Conservation (phyloP, 2,329 filamentous ascomycete genomes). For the Ilyonectria robusta region DNA sequence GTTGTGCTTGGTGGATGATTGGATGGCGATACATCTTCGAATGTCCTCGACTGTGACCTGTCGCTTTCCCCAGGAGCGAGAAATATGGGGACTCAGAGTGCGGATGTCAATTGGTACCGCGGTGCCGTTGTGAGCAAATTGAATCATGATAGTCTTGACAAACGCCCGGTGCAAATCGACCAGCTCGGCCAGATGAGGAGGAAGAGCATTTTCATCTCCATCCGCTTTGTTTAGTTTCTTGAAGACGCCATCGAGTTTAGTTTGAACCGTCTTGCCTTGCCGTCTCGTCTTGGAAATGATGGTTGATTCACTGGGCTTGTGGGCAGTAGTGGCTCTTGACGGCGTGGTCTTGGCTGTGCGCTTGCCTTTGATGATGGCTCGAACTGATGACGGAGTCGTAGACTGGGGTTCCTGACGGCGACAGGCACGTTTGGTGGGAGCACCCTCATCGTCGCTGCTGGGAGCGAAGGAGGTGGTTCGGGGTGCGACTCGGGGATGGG, state of each 20-base stretch:
- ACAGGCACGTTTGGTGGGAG: constrained; percentile 48
- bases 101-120: constrained; percentile 75
- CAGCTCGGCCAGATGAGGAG: constrained; percentile 70
- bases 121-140: constrained; percentile 78
- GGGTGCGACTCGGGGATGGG: constrained; percentile 41
- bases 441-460: constrained; percentile 52
- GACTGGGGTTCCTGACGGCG: constrained; percentile 43
- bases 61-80: constrained; percentile 80
- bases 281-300: constrained; percentile 50
- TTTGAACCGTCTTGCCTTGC: constrained; percentile 49
- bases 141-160: constrained; percentile 76
- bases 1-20: constrained; percentile 56
- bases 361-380: constrained; percentile 49
- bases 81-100: constrained; percentile 72
- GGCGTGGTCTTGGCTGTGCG: constrained; percentile 48
- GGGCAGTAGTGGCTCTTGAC: constrained; percentile 48
- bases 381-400: constrained; percentile 15
- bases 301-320: constrained; percentile 51
- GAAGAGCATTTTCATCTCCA: constrained; percentile 53
- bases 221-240: constrained; percentile 52
- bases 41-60: constrained; percentile 76
- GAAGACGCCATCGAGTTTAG: constrained; percentile 58
- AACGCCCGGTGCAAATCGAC: constrained; percentile 77
- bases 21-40: constrained; percentile 76
- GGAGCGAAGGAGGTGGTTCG: constrained; percentile 52